Base-by-base conservation (phyloP, 75 land plant genomes). In the Larix kaempferi region DNA sequence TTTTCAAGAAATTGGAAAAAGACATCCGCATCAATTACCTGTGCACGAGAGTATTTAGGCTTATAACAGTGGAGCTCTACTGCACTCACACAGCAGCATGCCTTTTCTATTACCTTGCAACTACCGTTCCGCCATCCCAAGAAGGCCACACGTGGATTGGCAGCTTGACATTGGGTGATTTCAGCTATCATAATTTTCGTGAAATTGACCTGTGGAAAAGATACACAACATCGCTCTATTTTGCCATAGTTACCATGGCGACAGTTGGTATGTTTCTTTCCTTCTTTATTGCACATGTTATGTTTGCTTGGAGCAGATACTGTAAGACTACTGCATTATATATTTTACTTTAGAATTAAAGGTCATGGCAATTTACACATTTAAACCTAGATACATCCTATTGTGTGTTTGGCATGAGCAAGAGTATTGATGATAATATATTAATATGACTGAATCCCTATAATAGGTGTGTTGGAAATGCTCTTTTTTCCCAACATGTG, bases 211-310 rank as follows among this genome's bases (percentile, higher is more conserved):
- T 92, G 16, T 80, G 81, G 77, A 90, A 58, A 78, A 74, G 90
- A 14, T 92, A 92, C 65, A 78, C 81, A 15, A 90, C 90, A 10
- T 89, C 94, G 0, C 80, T 92, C 22, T 92, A 92, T 61, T 88
- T 90, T 67, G 88, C 92, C 55, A 86, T 92, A 73, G 84, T 90
- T 35, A 92, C 94, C 61, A 90, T 92, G 94, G 92, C 92, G 0
- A 92, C 92, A 60, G 94, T 92, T 71, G 94, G 94, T 88, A 67
- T 66, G 89, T 52, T 26, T 17, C 22, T 37, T 27, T 39, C 5
- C 41, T 4, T 39, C 5, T 39, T 2, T 4, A 4, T 4, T 39
- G 5, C 5, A 39, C 5, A 39, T 39, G 5, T 39, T 39, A 39
- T 39, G 3, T 39, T 39, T 39, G 5, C 1, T 39, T 39, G 5